Percentiles rank a stretch among this genome's conserved stretches.
phyloP scores from a whole-genome alignment of 2,329 filamentous ascomycete species.

The Verticillium dahliae region DNA sequence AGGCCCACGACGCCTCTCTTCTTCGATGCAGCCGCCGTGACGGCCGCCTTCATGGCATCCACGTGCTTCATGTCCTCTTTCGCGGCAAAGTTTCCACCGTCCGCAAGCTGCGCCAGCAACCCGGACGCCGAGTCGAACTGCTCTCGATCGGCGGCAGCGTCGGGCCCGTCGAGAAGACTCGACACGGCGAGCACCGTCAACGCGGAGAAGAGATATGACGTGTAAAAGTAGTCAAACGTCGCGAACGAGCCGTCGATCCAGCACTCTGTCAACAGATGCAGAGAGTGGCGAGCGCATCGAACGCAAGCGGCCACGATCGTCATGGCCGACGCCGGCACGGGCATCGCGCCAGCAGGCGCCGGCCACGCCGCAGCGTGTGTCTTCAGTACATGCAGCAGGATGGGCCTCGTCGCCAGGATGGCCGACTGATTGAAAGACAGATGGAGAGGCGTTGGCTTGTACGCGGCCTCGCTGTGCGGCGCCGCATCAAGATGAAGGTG shows the following conservation, averaged over 20 bases:
- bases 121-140: constrained; percentile 29
- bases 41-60: constrained; percentile 24
- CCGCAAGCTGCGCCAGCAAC: constrained; percentile 29
- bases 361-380: constrained; percentile 18
- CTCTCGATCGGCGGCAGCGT: constrained; percentile 27
- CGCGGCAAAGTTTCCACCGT: constrained; percentile 32
- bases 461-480: constrained; percentile 11
- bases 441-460: constrained; percentile 24
- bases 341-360: constrained; percentile 11
- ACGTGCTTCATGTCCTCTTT: constrained; percentile 33
- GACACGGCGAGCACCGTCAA: constrained; percentile 36
- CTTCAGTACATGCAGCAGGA: constrained; percentile 25
- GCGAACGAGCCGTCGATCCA: constrained; percentile 40
- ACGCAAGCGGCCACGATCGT: constrained; percentile 37
- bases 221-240: constrained; percentile 39
- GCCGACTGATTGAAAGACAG: constrained; percentile 25
- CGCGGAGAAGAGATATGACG: constrained; percentile 39
- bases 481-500: constrained; percentile 21
- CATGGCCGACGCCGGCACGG: constrained; percentile 23
- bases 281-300: constrained; percentile 35
- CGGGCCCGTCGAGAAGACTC: constrained; percentile 23
- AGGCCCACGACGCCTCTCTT: not conserved
- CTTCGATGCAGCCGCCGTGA: constrained; percentile 10
- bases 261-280: constrained; percentile 30
- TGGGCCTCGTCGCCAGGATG: constrained; percentile 25